phyloP scores from a whole-genome alignment of 208 protist genomes.

The Wallacemonas sp. region DNA sequence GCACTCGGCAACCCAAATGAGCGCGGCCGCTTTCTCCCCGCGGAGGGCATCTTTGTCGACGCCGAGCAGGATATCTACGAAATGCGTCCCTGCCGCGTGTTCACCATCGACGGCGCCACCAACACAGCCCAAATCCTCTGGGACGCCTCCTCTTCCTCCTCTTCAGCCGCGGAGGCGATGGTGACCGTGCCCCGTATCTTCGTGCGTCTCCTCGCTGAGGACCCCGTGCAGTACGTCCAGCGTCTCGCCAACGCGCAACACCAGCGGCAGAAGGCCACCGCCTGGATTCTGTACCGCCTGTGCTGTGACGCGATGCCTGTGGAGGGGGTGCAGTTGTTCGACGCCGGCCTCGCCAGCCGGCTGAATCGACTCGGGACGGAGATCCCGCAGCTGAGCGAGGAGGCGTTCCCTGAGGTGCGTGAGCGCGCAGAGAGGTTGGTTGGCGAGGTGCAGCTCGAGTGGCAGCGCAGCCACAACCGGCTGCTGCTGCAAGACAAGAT shows the following conservation, averaged over 20 bases:
- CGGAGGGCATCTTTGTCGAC: constrained; percentile 67
- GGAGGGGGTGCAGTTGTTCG: constrained; percentile 64
- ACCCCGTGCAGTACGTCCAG: constrained; percentile 89
- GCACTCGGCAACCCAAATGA: constrained; percentile 43
- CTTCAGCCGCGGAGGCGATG: constrained; percentile 14
- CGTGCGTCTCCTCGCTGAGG: constrained; percentile 88
- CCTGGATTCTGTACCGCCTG: constrained; percentile 91
- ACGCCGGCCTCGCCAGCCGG: constrained; percentile 56
- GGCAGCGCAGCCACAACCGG: constrained; percentile 90
- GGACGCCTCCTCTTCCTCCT: constrained; percentile 35
- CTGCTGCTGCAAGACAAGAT: constrained; percentile 90
- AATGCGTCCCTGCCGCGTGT: constrained; percentile 83
- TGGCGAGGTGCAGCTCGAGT: constrained; percentile 86
- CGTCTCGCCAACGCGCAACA: constrained; percentile 78
- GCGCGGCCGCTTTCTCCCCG: constrained; percentile 73
- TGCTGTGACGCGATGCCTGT: constrained; percentile 94
- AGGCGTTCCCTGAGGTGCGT: constrained; percentile 73
- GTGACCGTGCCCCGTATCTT: constrained; percentile 79
- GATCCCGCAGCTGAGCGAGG: constrained; percentile 80
- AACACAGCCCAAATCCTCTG: constrained; percentile 79
- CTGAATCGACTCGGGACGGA: constrained; percentile 78
- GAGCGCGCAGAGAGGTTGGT: constrained; percentile 75
- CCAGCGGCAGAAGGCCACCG: constrained; percentile 84
- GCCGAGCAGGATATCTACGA: constrained; percentile 36
- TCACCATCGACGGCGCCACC: constrained; percentile 65